phyloP scores from a whole-genome alignment of 2,329 filamentous ascomycete species.

The Kalaharituber pfeilii region DNA sequence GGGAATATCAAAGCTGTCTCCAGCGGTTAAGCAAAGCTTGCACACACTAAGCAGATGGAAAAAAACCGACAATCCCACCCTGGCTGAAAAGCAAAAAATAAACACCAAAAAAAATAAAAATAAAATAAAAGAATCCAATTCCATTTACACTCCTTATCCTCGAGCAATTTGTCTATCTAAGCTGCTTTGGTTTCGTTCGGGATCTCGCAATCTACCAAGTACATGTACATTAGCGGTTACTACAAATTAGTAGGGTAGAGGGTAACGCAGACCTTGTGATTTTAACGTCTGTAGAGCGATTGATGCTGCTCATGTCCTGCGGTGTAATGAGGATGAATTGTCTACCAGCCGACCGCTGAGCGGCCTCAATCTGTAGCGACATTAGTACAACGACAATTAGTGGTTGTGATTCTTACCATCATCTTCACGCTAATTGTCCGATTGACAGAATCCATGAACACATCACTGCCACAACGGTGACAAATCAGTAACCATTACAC shows the following conservation, averaged over 20 bases:
- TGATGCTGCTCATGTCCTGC: constrained; percentile 35
- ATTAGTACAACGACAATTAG: background rate
- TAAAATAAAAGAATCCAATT: too few relatives aligned
- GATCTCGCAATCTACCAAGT: constrained; percentile 34
- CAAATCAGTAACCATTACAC: too few relatives aligned
- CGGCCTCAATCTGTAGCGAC: constrained; percentile 52
- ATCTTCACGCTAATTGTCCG: constrained; percentile 82
- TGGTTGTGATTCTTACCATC: constrained; percentile 44
- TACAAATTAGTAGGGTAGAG: background rate
- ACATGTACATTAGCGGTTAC: constrained; percentile 8
- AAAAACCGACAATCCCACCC: too few relatives aligned
- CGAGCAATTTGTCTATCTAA: too few relatives aligned
- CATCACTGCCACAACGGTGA: constrained; percentile 40
- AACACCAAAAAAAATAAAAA: too few relatives aligned
- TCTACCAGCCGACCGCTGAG: constrained; percentile 67
- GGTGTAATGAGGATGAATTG: constrained; percentile 96
- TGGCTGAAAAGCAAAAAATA: too few relatives aligned
- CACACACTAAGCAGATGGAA: too few relatives aligned
- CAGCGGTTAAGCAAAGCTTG: too few relatives aligned
- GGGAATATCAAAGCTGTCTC: too few relatives aligned
- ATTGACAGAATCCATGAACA: constrained; percentile 98
- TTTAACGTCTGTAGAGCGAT: constrained; percentile 50
- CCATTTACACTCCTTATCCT: too few relatives aligned
- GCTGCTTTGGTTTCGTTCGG: constrained; percentile 33
- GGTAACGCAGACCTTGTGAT: constrained; percentile 46